Evolutionary conservation across 371 early-diverging fungal genomes (phyloP).

Genomic region (Apophysomyces trapeziformis): DNA sequence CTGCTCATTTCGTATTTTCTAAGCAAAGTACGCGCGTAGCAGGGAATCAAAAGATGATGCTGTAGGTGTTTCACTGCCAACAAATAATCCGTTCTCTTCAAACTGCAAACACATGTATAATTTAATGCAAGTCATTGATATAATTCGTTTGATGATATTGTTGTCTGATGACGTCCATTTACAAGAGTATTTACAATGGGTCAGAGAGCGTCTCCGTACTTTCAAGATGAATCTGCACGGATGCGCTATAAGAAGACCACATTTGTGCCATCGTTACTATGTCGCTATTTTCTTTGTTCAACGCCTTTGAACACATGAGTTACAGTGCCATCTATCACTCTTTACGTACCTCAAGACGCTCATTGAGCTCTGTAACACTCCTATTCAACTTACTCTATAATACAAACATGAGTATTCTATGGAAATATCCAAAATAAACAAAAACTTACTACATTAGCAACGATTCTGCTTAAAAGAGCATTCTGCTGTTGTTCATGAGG

Average conservation of each 20-base stretch:
- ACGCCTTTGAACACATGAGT: constrained; percentile 10
- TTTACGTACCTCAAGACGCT: constrained; percentile 18
- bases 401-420: neutral
- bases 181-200: constrained; percentile 10
- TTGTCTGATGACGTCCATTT: too few species aligned
- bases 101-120: neutral
- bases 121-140: neutral
- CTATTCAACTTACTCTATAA: constrained; percentile 22
- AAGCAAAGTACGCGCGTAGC: too few species aligned
- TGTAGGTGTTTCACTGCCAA: too few species aligned
- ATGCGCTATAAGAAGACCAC: constrained; percentile 24
- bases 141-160: too few species aligned
- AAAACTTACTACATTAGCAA: constrained; percentile 22
- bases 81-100: too few species aligned
- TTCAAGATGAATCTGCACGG: constrained; percentile 28
- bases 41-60: too few species aligned
- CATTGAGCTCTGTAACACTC: constrained; percentile 20
- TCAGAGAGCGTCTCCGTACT: constrained; percentile 24
- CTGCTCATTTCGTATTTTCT: too few species aligned
- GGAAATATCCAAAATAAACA: neutral
- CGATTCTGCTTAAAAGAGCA: constrained; percentile 23
- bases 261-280: constrained; percentile 23
- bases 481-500: constrained; percentile 30
- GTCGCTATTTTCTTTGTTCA: constrained; percentile 28
- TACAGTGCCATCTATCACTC: neutral